Conservation (phyloP, 2,329 filamentous ascomycete species). For the Aureobasidium leucospermi region DNA sequence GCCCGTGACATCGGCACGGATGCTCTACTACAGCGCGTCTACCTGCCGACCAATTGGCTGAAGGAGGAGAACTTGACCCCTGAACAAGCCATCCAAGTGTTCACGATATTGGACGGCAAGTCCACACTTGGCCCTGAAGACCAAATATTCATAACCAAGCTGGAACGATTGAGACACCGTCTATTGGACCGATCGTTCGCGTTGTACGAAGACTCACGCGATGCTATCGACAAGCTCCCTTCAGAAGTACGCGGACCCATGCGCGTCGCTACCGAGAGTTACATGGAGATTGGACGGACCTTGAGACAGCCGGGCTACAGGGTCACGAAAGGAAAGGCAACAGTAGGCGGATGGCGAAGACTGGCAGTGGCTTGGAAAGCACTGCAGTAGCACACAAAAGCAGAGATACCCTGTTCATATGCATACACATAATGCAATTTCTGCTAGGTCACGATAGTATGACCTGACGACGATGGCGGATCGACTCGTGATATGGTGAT, state of each 20-base stretch:
- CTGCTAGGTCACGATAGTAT: background rate
- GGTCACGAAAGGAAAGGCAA: constrained; percentile 39
- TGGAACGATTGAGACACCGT: constrained; percentile 45
- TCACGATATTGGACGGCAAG: constrained; percentile 15
- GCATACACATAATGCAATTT: constrained; percentile 5
- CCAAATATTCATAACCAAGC: constrained; percentile 39
- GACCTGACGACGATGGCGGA: background rate
- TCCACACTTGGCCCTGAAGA: constrained; percentile 17
- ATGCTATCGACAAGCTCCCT: constrained; percentile 56
- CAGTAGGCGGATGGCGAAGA: constrained; percentile 42
- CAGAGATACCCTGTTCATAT: constrained; percentile 5
- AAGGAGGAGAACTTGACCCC: constrained; percentile 49
- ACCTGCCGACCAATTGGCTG: constrained; percentile 60
- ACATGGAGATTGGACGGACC: constrained; percentile 68
- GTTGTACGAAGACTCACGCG: constrained; percentile 49
- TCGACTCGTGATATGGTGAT: background rate
- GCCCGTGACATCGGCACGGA: constrained; percentile 65
- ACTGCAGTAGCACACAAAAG: constrained; percentile 1
- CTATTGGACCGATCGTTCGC: constrained; percentile 55
- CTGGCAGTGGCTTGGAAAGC: constrained; percentile 53
- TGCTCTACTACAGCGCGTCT: constrained; percentile 58
- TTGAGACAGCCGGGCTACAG: constrained; percentile 41
- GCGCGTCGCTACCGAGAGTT: constrained; percentile 64
- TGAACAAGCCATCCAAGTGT: constrained; percentile 43
- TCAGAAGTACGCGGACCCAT: constrained; percentile 54